A percentile compares a stretch with the other conserved stretches of the same genome.
Evolutionary conservation across 2,329 filamentous ascomycete genomes (phyloP).

Genomic region (Ilyonectria destructans): DNA sequence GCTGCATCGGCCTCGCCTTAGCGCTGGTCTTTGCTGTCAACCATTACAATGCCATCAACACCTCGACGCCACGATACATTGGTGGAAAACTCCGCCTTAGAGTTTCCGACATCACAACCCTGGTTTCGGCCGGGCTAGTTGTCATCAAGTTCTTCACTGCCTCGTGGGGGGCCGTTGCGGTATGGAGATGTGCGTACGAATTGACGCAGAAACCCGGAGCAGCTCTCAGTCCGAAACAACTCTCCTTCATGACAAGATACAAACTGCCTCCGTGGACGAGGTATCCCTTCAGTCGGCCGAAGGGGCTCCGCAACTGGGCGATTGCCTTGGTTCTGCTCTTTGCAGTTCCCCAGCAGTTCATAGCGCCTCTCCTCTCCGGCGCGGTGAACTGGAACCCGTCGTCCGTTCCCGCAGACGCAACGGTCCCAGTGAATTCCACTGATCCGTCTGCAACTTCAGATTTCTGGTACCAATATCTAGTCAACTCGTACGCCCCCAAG

Average conservation of each 20-base stretch:
- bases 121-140: not conserved
- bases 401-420: not conserved
- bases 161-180: not conserved
- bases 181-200: constrained; percentile 6
- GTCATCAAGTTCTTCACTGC: not conserved
- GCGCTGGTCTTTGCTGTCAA: not conserved
- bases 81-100: not conserved
- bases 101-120: constrained; percentile 12
- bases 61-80: not conserved
- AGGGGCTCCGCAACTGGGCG: not conserved
- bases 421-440: no score
- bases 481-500: not conserved
- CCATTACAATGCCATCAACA: not conserved
- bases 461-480: not conserved
- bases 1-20: no score
- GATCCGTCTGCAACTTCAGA: not conserved
- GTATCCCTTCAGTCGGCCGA: not conserved
- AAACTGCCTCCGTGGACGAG: not conserved
- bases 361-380: not conserved
- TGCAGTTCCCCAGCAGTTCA: not conserved
- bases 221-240: no score
- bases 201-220: not conserved
- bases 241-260: not conserved
- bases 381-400: not conserved
- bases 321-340: not conserved